Percentiles rank a stretch among this genome's conserved stretches.
These are phyloP conservation scores for Boletus reticuloceps DNA, from an alignment of 768 basidiomycete species.

Conservation along the genomic window DNA sequence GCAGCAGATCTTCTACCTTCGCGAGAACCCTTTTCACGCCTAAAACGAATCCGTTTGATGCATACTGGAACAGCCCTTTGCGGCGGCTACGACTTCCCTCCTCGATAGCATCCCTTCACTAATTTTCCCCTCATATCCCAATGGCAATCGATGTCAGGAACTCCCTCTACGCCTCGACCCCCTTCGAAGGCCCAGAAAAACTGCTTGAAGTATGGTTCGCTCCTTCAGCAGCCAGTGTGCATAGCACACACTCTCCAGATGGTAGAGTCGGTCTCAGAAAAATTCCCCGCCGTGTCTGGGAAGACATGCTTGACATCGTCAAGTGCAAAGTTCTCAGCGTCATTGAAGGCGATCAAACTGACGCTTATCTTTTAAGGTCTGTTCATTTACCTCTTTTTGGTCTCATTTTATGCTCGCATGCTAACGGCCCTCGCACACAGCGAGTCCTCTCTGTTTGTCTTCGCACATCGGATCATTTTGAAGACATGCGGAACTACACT, in stretches of 20 bases:
- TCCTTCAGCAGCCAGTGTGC: conserved; percentile 63
- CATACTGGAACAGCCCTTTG: conserved; percentile 39
- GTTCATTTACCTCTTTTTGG: conserved; percentile 24
- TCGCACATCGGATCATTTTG: conserved; percentile 91
- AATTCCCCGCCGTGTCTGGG: conserved; percentile 80
- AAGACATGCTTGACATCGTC: conserved; percentile 96
- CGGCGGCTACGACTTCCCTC: conserved; percentile 36
- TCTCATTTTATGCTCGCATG: conserved; percentile 5
- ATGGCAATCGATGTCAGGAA: conserved; percentile 27
- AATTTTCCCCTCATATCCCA: conserved; percentile 1
- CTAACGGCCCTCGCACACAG: conserved; percentile 41
- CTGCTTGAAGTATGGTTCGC: conserved; percentile 98
- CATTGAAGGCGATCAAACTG: conserved; percentile 83
- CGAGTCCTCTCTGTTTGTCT: conserved; percentile 96
- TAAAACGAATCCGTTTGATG: conserved; percentile 38
- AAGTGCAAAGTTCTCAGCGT: conserved; percentile 94
- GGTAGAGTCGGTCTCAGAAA: conserved; percentile 70
- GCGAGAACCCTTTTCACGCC: conserved; percentile 8
- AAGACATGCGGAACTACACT: conserved; percentile 99
- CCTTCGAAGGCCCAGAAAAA: conserved; percentile 94
- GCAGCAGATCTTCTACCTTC: conserved; percentile 15
- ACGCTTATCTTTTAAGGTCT: conserved; percentile 95
- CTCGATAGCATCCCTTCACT: conserved; percentile 46
- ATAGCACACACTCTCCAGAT: conserved; percentile 39
- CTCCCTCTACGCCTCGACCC: conserved; percentile 38